phyloP scores from a whole-genome alignment of 495 filamentous ascomycete genomes.

The Podospora anserina region DNA sequence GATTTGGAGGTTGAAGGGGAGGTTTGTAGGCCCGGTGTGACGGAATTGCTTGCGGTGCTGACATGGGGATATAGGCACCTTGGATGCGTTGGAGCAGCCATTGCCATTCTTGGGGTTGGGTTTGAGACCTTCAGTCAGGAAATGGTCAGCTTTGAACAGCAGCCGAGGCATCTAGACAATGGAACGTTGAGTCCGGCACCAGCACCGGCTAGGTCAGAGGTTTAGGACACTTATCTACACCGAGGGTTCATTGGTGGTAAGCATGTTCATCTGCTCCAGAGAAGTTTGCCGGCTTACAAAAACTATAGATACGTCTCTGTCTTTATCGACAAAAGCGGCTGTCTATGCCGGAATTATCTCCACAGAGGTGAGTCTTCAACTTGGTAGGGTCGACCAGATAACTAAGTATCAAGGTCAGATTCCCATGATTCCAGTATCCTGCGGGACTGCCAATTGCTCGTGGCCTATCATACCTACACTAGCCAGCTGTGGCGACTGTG shows the following conservation, averaged over 20 bases:
- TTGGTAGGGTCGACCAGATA: not conserved
- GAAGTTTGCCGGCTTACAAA: not conserved
- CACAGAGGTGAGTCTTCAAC: slow-evolving; percentile 1
- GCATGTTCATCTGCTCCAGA: not conserved
- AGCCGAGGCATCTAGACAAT: slow-evolving; percentile 18
- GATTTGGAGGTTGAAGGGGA: slow-evolving; percentile 35
- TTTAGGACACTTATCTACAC: slow-evolving; percentile 31
- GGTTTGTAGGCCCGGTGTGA: not conserved
- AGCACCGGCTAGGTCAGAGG: slow-evolving; percentile 27
- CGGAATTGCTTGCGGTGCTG: not conserved
- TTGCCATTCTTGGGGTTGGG: slow-evolving; percentile 34
- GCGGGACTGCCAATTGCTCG: slow-evolving; percentile 34
- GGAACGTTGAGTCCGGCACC: slow-evolving; percentile 17
- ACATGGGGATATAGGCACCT: slow-evolving; percentile 19
- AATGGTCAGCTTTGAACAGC: slow-evolving; percentile 38
- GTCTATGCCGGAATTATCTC: slow-evolving; percentile 41
- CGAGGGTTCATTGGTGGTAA: slow-evolving; percentile 26
- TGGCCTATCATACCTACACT: slow-evolving; percentile 40
- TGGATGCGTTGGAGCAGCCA: slow-evolving; percentile 36
- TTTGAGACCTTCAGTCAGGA: slow-evolving; percentile 40
- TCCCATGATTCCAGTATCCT: slow-evolving; percentile 23
- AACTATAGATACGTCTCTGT: slow-evolving; percentile 10
- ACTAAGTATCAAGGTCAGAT: slow-evolving; percentile 5
- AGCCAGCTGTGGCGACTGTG: slow-evolving; percentile 35
- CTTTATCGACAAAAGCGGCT: slow-evolving; percentile 37